These are phyloP conservation scores for Jamesozyma rosinii DNA, from an alignment of 805 yeast genomes.

Conservation along the genomic window DNA sequence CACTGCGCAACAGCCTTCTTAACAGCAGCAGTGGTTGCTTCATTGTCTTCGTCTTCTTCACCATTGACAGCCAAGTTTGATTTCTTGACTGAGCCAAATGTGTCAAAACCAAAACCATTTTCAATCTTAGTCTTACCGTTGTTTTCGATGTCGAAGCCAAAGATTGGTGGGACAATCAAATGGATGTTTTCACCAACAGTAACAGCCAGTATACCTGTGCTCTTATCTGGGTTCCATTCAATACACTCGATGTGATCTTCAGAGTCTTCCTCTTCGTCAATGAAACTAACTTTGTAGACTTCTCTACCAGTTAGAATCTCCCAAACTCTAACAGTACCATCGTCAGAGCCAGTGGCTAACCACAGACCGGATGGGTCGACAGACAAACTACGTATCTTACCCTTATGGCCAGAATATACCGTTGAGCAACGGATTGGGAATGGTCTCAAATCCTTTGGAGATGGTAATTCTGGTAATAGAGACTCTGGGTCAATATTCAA, in stretches of 20 bases:
- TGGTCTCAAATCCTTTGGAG: slow-evolving; percentile 92
- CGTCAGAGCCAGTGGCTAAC: slow-evolving; percentile 97
- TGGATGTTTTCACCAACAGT: slow-evolving; percentile 74
- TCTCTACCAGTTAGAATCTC: slow-evolving; percentile 93
- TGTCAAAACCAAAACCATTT: slow-evolving; percentile 83
- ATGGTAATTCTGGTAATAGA: slow-evolving; percentile 89
- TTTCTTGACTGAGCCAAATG: slow-evolving; percentile 45
- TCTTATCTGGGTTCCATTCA: slow-evolving; percentile 81
- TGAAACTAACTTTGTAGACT: slow-evolving; percentile 54
- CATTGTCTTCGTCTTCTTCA: slow-evolving; percentile 34
- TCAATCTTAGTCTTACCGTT: slow-evolving; percentile 70
- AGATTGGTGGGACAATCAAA: slow-evolving; percentile 80
- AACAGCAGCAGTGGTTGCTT: slow-evolving; percentile 30
- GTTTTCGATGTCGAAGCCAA: slow-evolving; percentile 81
- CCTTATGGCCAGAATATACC: slow-evolving; percentile 72
- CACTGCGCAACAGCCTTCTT: slow-evolving; percentile 63
- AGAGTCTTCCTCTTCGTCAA: slow-evolving; percentile 43
- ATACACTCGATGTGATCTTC: slow-evolving; percentile 75
- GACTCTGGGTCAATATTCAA: slow-evolving; percentile 93
- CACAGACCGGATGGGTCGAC: slow-evolving; percentile 86
- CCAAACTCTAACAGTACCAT: slow-evolving; percentile 94
- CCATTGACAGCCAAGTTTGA: slow-evolving; percentile 33
- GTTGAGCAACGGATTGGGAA: slow-evolving; percentile 91
- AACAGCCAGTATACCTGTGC: slow-evolving; percentile 72
- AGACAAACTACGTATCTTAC: slow-evolving; percentile 69